These are phyloP conservation scores for Haplosporangium gracile DNA, from an alignment of 192 early-diverging fungal species.

Conservation along the genomic window DNA sequence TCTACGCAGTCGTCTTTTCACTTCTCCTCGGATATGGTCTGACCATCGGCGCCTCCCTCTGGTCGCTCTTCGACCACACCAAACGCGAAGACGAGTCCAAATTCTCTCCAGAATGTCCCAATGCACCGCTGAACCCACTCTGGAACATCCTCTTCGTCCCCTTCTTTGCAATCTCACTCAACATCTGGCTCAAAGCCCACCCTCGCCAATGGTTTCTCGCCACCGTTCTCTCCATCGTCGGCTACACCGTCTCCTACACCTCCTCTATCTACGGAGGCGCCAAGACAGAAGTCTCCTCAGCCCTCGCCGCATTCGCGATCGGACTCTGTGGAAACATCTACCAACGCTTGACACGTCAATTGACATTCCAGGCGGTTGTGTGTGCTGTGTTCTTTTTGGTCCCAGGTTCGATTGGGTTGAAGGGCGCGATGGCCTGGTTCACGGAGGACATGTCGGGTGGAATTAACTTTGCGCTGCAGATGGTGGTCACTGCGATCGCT, in stretches of 20 bases:
- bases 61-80: constrained; percentile 61
- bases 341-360: constrained; percentile 75
- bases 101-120: constrained; percentile 23
- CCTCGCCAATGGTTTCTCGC: constrained; percentile 80
- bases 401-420: constrained; percentile 80
- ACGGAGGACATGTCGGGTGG: constrained; percentile 43
- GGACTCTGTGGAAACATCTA: constrained; percentile 85
- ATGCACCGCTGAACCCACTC: constrained; percentile 21
- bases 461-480: constrained; percentile 43
- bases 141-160: constrained; percentile 66
- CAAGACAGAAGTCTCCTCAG: constrained; percentile 63
- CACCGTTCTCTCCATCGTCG: constrained; percentile 75
- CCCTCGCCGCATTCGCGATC: constrained; percentile 75
- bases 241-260: constrained; percentile 73
- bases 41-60: constrained; percentile 71
- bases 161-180: constrained; percentile 66
- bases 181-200: constrained; percentile 62
- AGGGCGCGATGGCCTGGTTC: constrained; percentile 62
- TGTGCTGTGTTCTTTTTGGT: constrained; percentile 85
- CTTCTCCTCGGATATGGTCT: constrained; percentile 85
- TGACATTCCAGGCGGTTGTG: constrained; percentile 87
- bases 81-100: neutral
- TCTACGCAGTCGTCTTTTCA: constrained; percentile 84
- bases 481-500: constrained; percentile 70
- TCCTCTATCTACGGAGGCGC: constrained; percentile 66